A percentile compares a stretch with the other conserved stretches of the same genome.
phyloP scores from a whole-genome alignment of 805 yeast genomes.

The Blastobotrys americana region DNA sequence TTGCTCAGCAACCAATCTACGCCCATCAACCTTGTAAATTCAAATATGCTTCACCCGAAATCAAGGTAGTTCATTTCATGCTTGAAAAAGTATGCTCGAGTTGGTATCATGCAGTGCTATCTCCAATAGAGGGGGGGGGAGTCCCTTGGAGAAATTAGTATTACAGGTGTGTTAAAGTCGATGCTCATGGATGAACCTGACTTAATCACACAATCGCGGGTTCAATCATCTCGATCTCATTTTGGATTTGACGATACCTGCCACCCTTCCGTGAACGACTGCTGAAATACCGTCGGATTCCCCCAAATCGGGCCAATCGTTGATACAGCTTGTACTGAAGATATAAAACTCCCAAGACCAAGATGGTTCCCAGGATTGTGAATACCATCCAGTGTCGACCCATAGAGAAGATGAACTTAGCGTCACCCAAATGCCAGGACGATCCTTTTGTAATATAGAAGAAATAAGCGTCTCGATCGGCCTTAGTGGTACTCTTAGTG shows the following conservation, averaged over 20 bases:
- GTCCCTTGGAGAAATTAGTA: too few relatives aligned
- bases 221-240: background rate
- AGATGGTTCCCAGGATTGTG: slow-evolving; percentile 50
- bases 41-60: too few relatives aligned
- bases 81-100: too few relatives aligned
- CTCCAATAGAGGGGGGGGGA: too few relatives aligned
- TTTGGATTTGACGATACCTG: background rate
- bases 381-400: slow-evolving; percentile 69
- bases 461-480: slow-evolving; percentile 38
- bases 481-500: slow-evolving; percentile 46
- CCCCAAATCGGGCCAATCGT: slow-evolving; percentile 1
- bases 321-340: slow-evolving; percentile 7
- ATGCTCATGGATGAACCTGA: too few relatives aligned
- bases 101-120: too few relatives aligned
- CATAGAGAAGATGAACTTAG: slow-evolving; percentile 63
- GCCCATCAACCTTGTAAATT: too few relatives aligned
- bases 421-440: slow-evolving; percentile 90
- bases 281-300: background rate
- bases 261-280: background rate
- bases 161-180: too few relatives aligned
- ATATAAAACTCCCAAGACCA: slow-evolving; percentile 21
- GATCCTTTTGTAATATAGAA: slow-evolving; percentile 76
- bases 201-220: background rate
- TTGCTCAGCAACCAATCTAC: too few relatives aligned
- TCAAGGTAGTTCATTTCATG: too few relatives aligned